phyloP scores from a whole-genome alignment of 331 rosid genomes.

The Malus hybrid region DNA sequence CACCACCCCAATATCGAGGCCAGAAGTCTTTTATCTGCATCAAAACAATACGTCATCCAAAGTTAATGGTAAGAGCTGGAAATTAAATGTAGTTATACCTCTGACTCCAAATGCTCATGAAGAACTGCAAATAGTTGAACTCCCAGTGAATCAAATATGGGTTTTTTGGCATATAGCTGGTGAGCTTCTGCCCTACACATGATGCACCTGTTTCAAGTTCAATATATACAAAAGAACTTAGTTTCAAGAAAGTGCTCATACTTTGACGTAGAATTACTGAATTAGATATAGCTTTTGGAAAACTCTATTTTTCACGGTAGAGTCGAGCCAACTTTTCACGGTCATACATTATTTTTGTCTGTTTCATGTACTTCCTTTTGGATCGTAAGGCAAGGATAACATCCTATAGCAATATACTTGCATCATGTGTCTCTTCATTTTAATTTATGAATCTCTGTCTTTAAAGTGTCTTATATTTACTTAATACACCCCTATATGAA shows the following conservation, averaged over 20 bases:
- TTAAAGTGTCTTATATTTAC: neutral
- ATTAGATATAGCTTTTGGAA: neutral
- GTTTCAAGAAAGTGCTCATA: slow-evolving; percentile 1
- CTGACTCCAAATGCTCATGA: slow-evolving; percentile 72
- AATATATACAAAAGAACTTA: slow-evolving; percentile 7
- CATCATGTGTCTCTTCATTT: neutral
- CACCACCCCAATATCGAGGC: slow-evolving; percentile 96
- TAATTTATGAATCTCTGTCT: neutral
- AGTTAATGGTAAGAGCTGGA: slow-evolving; percentile 5
- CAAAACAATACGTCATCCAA: slow-evolving; percentile 6
- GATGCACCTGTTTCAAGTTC: slow-evolving; percentile 67
- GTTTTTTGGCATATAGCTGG: slow-evolving; percentile 65
- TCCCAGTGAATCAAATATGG: slow-evolving; percentile 84
- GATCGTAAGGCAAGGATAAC: neutral
- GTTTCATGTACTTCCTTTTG: neutral
- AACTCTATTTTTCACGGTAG: neutral
- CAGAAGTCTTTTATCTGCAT: slow-evolving; percentile 74
- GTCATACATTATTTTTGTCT: neutral
- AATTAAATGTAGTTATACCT: slow-evolving; percentile 40
- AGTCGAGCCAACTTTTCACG: neutral
- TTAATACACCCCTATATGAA: neutral
- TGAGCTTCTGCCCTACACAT: slow-evolving; percentile 99
- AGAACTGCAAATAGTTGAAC: slow-evolving; percentile 69
- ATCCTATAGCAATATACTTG: neutral
- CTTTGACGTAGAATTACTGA: neutral